These are phyloP conservation scores for Neofusicoccum cordaticola DNA, from an alignment of 2,329 filamentous ascomycete genomes.

Conservation along the genomic window DNA sequence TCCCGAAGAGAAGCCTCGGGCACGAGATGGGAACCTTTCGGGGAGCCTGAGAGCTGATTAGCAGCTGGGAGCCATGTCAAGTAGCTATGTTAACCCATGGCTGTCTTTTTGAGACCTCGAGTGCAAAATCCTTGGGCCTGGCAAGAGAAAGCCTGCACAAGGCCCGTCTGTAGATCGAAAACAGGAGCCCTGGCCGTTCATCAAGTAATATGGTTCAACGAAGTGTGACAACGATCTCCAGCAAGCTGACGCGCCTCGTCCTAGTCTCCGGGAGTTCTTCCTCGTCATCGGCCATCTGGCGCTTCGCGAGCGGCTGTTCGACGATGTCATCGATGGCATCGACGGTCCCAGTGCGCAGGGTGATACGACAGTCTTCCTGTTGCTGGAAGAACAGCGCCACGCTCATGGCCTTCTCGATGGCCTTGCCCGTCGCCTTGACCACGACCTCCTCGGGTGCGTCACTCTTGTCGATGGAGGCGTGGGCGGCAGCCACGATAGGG, in stretches of 20 bases:
- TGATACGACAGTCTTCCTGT: conserved; percentile 58
- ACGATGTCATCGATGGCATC: conserved; percentile 67
- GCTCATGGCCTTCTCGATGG: conserved; percentile 61
- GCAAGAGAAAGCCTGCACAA: too few relatives aligned
- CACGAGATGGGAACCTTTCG: conserved; percentile 3
- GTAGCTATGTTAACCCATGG: background rate
- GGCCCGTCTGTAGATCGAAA: too few relatives aligned
- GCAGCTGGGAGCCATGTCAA: background rate
- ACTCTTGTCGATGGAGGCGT: conserved; percentile 32
- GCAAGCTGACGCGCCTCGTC: conserved; percentile 29
- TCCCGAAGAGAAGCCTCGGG: conserved; percentile 29
- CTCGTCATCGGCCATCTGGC: conserved; percentile 17
- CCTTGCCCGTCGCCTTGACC: conserved; percentile 64
- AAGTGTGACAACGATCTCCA: conserved; percentile 32
- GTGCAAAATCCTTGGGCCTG: background rate
- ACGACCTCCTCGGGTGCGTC: conserved; percentile 51
- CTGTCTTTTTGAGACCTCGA: background rate
- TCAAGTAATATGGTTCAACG: background rate
- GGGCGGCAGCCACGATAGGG: conserved; percentile 28
- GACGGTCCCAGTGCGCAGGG: conserved; percentile 61
- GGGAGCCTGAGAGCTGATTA: conserved; percentile 11
- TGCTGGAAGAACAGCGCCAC: conserved; percentile 65
- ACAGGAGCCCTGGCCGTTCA: too few relatives aligned
- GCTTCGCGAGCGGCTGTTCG: conserved; percentile 15
- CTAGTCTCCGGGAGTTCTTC: conserved; percentile 42